Evolutionary conservation across 768 basidiomycete species (phyloP), one percentile per base, ranked within the genome.

Genomic region (Pulveroboletus sp.): DNA sequence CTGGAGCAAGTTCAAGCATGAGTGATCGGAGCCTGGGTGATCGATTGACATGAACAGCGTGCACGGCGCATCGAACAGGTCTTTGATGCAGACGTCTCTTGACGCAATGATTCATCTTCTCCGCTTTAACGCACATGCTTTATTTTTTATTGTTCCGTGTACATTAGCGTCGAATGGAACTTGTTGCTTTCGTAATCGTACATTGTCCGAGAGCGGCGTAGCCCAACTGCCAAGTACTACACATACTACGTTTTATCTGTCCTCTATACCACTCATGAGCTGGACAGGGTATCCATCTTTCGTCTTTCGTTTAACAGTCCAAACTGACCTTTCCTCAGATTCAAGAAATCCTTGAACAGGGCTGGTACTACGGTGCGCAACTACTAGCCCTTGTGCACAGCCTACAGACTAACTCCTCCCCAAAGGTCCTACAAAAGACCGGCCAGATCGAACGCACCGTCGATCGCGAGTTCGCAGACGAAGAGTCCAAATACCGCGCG

Each of bases 361-460:
- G 88, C 90, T 23, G 91, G 92, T 43, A 97, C 94, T 13, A 94
- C 90, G 57, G 85, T 91, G 67, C 60, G 80, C 61, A 56, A 52
- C 50, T 45, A 47, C 55, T 49, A 57, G 37, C 33, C 12, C 24
- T 35, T 40, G 40, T 50, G 34, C 35, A 35, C 29, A 42, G 12
- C 27, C 25, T 16, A 20, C 47, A 45, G 46, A 53, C 54, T 43
- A 43, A 40, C 19, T 46, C 33, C 55, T 35, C 47, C 25, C 23
- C 43, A 36, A 63, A 93, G 90, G 79, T 98, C 60, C 79, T 95
- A 67, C 94, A 97, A 77, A 97, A 97, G 82, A 95, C 94, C 1
- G 95, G 95, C 47, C 94, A 97, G 71, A 92, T 98, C 51, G 95
- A 98, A 66, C 79, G 94, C 24, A 98, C 95, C 0, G 81, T 97